A percentile compares a stretch with the other conserved stretches of the same genome.
Evolutionary conservation across 257 asterid genomes (phyloP).

Genomic region (Thymus mandschuricus): DNA sequence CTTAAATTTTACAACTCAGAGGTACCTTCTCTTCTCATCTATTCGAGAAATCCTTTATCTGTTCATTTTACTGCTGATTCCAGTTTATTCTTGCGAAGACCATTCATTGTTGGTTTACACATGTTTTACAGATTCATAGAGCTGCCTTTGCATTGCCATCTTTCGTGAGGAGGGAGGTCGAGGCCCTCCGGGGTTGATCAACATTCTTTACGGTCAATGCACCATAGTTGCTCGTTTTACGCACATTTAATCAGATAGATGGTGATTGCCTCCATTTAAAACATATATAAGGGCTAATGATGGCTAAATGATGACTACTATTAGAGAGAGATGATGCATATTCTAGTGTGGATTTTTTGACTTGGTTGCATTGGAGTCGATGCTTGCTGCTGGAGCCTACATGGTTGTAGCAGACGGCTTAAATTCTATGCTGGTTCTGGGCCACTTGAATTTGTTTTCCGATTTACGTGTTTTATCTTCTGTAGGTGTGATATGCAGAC

Average conservation of each 20-base stretch:
- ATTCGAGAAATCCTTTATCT: not conserved
- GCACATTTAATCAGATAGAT: not conserved
- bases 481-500: not conserved
- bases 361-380: not conserved
- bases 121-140: constrained; percentile 67
- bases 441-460: not conserved
- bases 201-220: constrained; percentile 6
- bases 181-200: constrained; percentile 51
- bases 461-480: not conserved
- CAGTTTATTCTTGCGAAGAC: not conserved
- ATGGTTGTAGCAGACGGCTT: not conserved
- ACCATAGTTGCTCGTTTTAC: not conserved
- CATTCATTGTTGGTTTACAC: constrained; percentile 9
- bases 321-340: no score
- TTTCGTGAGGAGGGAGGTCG: constrained; percentile 83
- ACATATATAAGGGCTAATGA: not conserved
- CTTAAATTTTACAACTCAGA: constrained; percentile 86
- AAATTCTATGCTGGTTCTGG: not conserved
- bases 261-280: not conserved
- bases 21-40: constrained; percentile 47
- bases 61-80: not conserved
- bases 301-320: constrained; percentile 8
- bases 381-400: not conserved
- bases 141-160: constrained; percentile 94
- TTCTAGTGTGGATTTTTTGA: not conserved